A percentile compares a stretch with the other conserved stretches of the same genome.
Evolutionary conservation across 306 rosid genomes (phyloP).

Genomic region (Pachyrhizus erosus): DNA sequence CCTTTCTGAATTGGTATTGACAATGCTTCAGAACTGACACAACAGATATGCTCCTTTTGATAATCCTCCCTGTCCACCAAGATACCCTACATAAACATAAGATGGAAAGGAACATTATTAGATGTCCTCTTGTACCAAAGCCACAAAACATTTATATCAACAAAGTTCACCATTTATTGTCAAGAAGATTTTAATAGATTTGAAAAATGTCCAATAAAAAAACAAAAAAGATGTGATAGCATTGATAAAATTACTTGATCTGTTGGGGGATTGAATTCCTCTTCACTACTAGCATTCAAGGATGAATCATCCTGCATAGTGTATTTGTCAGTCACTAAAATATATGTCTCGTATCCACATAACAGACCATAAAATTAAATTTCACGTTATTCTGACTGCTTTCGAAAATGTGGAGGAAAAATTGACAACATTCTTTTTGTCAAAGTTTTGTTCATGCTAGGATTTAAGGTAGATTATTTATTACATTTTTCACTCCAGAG

Average conservation of each 20-base stretch:
- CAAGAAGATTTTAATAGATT: not conserved
- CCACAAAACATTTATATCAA: not conserved
- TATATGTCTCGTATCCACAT: not conserved
- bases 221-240: not conserved
- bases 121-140: not conserved
- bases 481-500: constrained; percentile 53
- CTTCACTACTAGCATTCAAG: constrained; percentile 31
- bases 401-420: constrained; percentile 12
- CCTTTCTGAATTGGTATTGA: constrained; percentile 55
- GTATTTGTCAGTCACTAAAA: not conserved
- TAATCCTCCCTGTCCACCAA: constrained; percentile 37
- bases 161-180: not conserved
- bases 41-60: constrained; percentile 42
- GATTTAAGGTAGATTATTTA: not conserved
- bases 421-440: not conserved
- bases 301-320: constrained; percentile 42
- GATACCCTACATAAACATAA: constrained; percentile 50
- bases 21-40: constrained; percentile 21
- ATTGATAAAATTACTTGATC: constrained; percentile 40
- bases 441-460: constrained; percentile 17
- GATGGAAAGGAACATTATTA: not conserved
- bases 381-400: constrained; percentile 29
- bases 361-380: not conserved
- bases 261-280: constrained; percentile 21
- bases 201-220: not conserved